Base-by-base conservation (phyloP, 179 eudicot species). In the Gypsophila paniculata region DNA sequence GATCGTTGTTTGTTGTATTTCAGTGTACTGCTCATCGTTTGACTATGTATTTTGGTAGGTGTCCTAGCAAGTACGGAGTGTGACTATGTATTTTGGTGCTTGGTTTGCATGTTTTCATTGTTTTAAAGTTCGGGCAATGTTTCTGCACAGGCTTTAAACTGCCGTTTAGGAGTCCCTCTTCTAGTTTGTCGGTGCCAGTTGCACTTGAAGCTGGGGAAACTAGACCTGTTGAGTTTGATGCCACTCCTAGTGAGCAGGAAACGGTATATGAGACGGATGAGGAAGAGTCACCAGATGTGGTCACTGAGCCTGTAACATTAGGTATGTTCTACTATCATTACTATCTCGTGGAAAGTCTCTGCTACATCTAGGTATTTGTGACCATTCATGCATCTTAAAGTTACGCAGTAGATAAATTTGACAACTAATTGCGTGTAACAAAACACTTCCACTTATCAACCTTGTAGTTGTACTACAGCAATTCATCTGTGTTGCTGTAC, bases 61-160 rank as follows among this genome's bases (percentile, higher is more conserved):
- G n/a, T n/a, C n/a, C n/a, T n/a, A n/a, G 18, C 68, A 17, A 23
- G 19, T 63, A 36, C 10, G 26, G 57, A 17, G n/a, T 13, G 14
- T 39, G 2, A 11, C 4, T 51, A 26, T 61, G 36, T 12, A 11
- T 29, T 29, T 46, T 59, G 65, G 6, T 48, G 39, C 53, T 68
- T 60, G 57, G 22, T 26, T 23, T 61, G 34, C 32, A 36, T 42
- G 48, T 0, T 32, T 29, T 61, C 6, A 61, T 17, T 32, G 6
- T 36, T 38, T 5, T 51, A 5, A 61, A 22, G 14, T 19, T 53
- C 29, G 29, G 19, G 25, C 48, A 17, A 51, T 34, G 36, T 23
- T 38, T 52, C 64, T 19, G 53, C 9, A 44, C 80, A 91, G 97
- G 96, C 39, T 72, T 83, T 26, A 74, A 64, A 51, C 64, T 86